Base-by-base conservation (phyloP, 2,329 filamentous ascomycete genomes). In the Phialophora expanda region DNA sequence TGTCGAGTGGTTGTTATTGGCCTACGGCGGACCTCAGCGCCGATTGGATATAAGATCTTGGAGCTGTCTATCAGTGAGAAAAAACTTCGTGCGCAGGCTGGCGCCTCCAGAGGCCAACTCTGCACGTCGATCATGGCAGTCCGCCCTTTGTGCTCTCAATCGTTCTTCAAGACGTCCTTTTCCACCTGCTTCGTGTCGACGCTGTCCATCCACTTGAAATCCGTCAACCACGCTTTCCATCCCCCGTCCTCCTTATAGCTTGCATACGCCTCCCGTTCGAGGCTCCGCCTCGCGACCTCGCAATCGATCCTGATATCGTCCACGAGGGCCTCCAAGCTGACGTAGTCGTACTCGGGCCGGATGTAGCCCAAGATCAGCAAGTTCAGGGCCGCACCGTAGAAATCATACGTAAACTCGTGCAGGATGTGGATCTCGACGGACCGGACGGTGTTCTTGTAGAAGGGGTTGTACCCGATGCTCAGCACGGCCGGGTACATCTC, bases 381-480 rank as follows among this genome's bases (percentile, higher is more conserved):
- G 50, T 92, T 89, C 83, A 98, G 90, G 71, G 87, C 86, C 4
- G 85, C 86, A 68, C 86, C 91, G 80, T 98, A 98, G 77, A 99
- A 99, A 76, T 98, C 93, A 46, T 83, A 81, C 77, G 70, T 68
- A 80, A 82, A 61, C 71, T 75, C 14, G 75, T 75, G 65, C 17
- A 99, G 85, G 62, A 99, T 86, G 80, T 97, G 93, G 64, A 96
- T 93, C 83, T 97, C 93, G 7, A 80, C 78, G 83, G 84, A 75
- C 95, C 93, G 69, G 87, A 92, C 68, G 92, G 85, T 89, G 83
- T 99, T 98, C 77, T 93, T 93, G 85, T 97, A 99, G 80, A 93
- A 98, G 0, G 95, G 95, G 79, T 98, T 99, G 85, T 93, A 98
- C 53, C 95, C 95, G 71, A 97, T 94, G 67, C 88, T 92, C 89